Evolutionary conservation across 2,329 filamentous ascomycete species (phyloP), one percentile per base, ranked within the genome.

Genomic region (Pleoardoris graminearum): DNA sequence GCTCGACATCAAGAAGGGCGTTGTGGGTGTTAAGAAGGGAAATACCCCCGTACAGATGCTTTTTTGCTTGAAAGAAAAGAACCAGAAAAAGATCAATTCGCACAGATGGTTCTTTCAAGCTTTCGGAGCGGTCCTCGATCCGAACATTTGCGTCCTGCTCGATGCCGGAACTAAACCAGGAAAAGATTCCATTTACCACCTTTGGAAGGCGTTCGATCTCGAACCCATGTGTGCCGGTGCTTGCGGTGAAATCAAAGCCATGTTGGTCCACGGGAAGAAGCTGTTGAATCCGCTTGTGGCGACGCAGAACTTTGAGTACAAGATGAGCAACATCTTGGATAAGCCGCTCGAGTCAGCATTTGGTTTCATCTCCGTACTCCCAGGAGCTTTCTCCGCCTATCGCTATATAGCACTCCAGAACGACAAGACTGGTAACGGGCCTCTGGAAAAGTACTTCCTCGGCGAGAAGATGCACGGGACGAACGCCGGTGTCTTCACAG

Each of bases 81-180:
- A 99, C 72, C 92, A 97, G 78, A 99, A 99, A 81, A 99, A 99
- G 82, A 99, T 99, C 83, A 99, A 99, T 73, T 97, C 94, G 0
- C 94, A 99, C 74, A 82, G 94, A 72, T 99, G 94, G 94, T 97
- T 99, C 79, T 99, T 99, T 82, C 89, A 95, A 63, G 94, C 93
- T 0, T 99, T 99, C 72, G 94, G 94, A 27, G 85, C 87, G 19
- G 89, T 97, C 3, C 77, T 99, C 38, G 88, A 97, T 58, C 94
- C 94, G 33, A 97, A 97, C 67, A 96, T 99, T 63, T 97, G 94
- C 69, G 93, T 97, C 10, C 82, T 99, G 47, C 85, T 99, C 60
- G 94, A 99, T 75, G 94, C 94, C 1, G 94, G 94, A 78, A 99
- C 94, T 0, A 92, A 91, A 62, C 94, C 94, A 0, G 94, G 94